A percentile compares a stretch with the other conserved stretches of the same genome.
phyloP scores from a whole-genome alignment of 2,329 filamentous ascomycete genomes.

The Ophiostoma triangulosporum region DNA sequence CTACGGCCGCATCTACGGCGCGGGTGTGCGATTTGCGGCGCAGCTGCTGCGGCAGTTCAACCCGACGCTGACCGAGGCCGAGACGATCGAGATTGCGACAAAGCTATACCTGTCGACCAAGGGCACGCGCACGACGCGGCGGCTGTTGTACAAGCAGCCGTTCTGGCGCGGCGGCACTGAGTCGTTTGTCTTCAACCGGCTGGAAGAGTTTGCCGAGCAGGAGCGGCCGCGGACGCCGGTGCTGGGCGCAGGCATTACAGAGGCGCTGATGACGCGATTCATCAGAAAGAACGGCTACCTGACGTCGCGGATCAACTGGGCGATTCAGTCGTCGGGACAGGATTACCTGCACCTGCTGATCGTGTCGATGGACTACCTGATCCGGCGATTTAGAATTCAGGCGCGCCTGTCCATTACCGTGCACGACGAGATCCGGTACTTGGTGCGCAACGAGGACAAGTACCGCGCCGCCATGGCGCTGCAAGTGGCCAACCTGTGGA shows the following conservation, averaged over 20 bases:
- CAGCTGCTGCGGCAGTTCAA: conserved; percentile 91
- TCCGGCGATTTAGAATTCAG: conserved; percentile 68
- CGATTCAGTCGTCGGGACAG: conserved; percentile 92
- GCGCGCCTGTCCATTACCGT: conserved; percentile 86
- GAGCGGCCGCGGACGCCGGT: conserved; percentile 83
- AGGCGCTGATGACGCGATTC: conserved; percentile 79
- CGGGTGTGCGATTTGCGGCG: conserved; percentile 82
- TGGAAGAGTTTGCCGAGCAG: conserved; percentile 96
- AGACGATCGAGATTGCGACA: conserved; percentile 63
- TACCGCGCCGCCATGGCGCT: conserved; percentile 86
- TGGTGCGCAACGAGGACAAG: conserved; percentile 72
- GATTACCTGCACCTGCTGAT: conserved; percentile 94
- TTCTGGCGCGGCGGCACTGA: conserved; percentile 98
- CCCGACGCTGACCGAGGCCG: conserved; percentile 61
- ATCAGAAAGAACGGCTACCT: conserved; percentile 85
- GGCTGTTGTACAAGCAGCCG: conserved; percentile 52
- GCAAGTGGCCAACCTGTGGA: conserved; percentile 92
- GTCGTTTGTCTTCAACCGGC: conserved; percentile 94
- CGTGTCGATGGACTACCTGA: conserved; percentile 86
- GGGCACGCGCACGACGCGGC: conserved; percentile 70
- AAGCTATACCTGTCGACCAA: conserved; percentile 84
- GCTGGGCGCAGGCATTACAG: conserved; percentile 86
- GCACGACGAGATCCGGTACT: conserved; percentile 92
- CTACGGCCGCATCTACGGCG: conserved; percentile 97
- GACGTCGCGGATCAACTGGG: conserved; percentile 97